phyloP scores from a whole-genome alignment of 1,284 basidiomycete species.

The Ustilago crameri region DNA sequence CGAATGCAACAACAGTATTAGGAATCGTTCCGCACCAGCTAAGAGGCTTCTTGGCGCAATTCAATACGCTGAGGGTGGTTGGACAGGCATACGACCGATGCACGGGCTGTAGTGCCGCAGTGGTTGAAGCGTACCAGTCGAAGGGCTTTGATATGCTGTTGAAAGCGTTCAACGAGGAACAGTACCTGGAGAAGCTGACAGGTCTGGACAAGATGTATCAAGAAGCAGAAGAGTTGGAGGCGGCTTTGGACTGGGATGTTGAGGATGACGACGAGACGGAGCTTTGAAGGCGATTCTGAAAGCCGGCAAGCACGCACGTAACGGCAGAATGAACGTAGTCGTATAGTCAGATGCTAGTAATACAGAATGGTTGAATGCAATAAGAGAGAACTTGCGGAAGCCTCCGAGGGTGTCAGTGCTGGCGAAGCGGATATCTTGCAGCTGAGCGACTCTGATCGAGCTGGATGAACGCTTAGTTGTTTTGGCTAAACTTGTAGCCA shows the following conservation, averaged over 20 bases:
- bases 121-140: slow-evolving; percentile 69
- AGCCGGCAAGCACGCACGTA: no score
- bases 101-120: slow-evolving; percentile 77
- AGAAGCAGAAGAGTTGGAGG: slow-evolving; percentile 55
- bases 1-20: slow-evolving; percentile 68
- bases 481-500: slow-evolving; percentile 67
- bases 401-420: no score
- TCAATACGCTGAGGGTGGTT: slow-evolving; percentile 82
- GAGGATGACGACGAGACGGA: slow-evolving; percentile 44
- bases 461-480: slow-evolving; percentile 34
- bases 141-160: slow-evolving; percentile 83
- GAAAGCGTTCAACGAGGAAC: slow-evolving; percentile 82
- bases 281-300: slow-evolving; percentile 11
- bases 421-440: no score
- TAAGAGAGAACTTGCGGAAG: no score
- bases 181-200: slow-evolving; percentile 82
- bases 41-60: slow-evolving; percentile 86
- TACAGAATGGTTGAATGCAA: slow-evolving; percentile 25
- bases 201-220: slow-evolving; percentile 77
- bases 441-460: no score
- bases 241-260: slow-evolving; percentile 53
- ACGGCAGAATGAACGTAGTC: slow-evolving; percentile 2
- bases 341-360: slow-evolving; percentile 15
- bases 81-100: slow-evolving; percentile 88
- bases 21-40: slow-evolving; percentile 93